A percentile compares a stretch with the other conserved stretches of the same genome.
Conservation (phyloP, 495 filamentous ascomycete genomes). For the Lophiotrema nucula region DNA sequence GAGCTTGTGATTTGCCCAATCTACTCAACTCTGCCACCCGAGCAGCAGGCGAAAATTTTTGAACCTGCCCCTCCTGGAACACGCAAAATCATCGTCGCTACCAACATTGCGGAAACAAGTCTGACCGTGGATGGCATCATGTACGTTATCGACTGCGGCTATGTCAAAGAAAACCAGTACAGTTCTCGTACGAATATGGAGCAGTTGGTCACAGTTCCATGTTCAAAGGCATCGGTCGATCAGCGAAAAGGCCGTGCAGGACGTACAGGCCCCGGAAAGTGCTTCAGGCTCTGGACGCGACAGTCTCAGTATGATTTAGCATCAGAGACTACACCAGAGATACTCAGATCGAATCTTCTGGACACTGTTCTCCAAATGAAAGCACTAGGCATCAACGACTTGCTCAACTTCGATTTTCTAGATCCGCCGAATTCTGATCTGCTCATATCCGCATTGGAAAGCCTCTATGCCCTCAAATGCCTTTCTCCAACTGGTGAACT, state of each 20-base stretch:
- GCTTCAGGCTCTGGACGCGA: constrained; percentile 92
- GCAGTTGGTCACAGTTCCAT: constrained; percentile 83
- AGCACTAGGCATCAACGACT: constrained; percentile 87
- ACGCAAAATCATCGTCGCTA: constrained; percentile 89
- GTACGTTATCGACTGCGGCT: constrained; percentile 90
- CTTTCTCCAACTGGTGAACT: constrained; percentile 87
- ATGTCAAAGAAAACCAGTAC: constrained; percentile 94
- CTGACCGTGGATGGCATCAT: constrained; percentile 92
- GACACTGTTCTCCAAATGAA: constrained; percentile 83
- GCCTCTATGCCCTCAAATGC: constrained; percentile 87
- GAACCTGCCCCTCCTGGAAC: constrained; percentile 80
- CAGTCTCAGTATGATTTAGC: constrained; percentile 94
- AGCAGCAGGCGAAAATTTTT: constrained; percentile 91
- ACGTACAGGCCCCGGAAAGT: constrained; percentile 89
- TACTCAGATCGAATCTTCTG: constrained; percentile 86
- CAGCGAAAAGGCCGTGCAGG: constrained; percentile 91
- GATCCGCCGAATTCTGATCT: constrained; percentile 90
- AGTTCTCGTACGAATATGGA: constrained; percentile 92
- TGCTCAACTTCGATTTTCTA: constrained; percentile 96
- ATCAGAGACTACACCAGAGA: constrained; percentile 91
- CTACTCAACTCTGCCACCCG: constrained; percentile 83
- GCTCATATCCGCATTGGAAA: constrained; percentile 85
- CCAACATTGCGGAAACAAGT: constrained; percentile 94
- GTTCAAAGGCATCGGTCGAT: constrained; percentile 90
- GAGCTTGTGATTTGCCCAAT: constrained; percentile 76